Evolutionary conservation across 2,329 filamentous ascomycete species (phyloP).

Genomic region (Colletotrichum cereale): DNA sequence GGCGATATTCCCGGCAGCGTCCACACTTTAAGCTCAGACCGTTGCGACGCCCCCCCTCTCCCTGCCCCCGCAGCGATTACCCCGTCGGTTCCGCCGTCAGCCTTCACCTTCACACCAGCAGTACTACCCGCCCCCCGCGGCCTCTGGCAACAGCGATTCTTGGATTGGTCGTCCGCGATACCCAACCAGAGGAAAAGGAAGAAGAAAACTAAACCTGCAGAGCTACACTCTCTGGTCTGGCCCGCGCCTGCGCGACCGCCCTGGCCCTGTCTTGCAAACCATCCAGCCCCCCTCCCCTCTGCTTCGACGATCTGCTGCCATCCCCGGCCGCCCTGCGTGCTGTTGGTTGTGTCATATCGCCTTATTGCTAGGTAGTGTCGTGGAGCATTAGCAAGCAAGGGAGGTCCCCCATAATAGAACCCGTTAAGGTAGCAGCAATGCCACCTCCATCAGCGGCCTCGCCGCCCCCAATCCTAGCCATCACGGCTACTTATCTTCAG

Average conservation of each 20-base stretch:
- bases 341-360: not conserved
- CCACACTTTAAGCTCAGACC: slow-evolving; percentile 34
- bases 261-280: not conserved
- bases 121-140: not conserved
- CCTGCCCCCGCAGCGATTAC: slow-evolving; percentile 21
- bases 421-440: slow-evolving; percentile 26
- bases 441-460: slow-evolving; percentile 16
- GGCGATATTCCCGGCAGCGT: slow-evolving; percentile 30
- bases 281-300: not conserved
- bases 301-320: not conserved
- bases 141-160: slow-evolving; percentile 4
- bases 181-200: too few relatives aligned
- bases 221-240: not conserved
- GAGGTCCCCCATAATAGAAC: not conserved
- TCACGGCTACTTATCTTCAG: slow-evolving; percentile 34
- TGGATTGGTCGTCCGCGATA: slow-evolving; percentile 5
- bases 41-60: slow-evolving; percentile 33
- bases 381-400: not conserved
- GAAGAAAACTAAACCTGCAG: not conserved
- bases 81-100: slow-evolving; percentile 3
- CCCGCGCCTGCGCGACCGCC: not conserved
- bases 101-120: not conserved
- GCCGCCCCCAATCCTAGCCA: slow-evolving; percentile 37
- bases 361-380: too few relatives aligned
- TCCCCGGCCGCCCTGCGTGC: not conserved